These are phyloP conservation scores for Fraxinus baroniana DNA, from an alignment of 305 asterid species.

Conservation along the genomic window DNA sequence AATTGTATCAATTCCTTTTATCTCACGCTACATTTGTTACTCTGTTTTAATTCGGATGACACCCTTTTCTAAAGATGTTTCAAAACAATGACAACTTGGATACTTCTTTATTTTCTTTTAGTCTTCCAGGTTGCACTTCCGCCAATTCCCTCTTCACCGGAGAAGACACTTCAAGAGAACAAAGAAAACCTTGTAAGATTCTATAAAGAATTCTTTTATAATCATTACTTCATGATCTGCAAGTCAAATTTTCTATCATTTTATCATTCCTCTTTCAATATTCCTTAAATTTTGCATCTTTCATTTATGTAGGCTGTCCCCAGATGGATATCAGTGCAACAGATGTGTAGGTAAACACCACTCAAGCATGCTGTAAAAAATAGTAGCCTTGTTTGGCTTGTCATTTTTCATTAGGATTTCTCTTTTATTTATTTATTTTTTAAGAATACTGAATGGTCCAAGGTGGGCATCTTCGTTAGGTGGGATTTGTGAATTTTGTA, in stretches of 20 bases:
- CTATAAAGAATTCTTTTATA: slow-evolving; percentile 4
- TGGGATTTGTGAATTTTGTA: slow-evolving; percentile 42
- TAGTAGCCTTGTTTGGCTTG: slow-evolving; percentile 21
- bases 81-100: not conserved
- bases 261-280: not conserved
- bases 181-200: slow-evolving; percentile 71
- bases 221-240: not conserved
- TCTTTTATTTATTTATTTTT: slow-evolving; percentile 19
- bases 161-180: slow-evolving; percentile 55
- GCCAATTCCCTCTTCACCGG: slow-evolving; percentile 30
- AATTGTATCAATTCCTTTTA: not conserved
- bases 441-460: slow-evolving; percentile 12
- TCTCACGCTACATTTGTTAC: not conserved
- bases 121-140: not conserved
- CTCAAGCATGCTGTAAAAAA: not conserved
- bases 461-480: slow-evolving; percentile 4
- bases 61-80: not conserved
- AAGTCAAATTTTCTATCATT: not conserved
- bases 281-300: slow-evolving; percentile 11
- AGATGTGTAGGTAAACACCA: slow-evolving; percentile 32
- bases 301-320: slow-evolving; percentile 28
- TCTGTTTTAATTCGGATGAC: not conserved
- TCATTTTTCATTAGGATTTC: not conserved
- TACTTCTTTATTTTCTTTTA: not conserved
- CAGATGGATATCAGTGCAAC: slow-evolving; percentile 35